Conservation (phyloP, 352 stramenopile species). For the Pythium guiyangense region DNA sequence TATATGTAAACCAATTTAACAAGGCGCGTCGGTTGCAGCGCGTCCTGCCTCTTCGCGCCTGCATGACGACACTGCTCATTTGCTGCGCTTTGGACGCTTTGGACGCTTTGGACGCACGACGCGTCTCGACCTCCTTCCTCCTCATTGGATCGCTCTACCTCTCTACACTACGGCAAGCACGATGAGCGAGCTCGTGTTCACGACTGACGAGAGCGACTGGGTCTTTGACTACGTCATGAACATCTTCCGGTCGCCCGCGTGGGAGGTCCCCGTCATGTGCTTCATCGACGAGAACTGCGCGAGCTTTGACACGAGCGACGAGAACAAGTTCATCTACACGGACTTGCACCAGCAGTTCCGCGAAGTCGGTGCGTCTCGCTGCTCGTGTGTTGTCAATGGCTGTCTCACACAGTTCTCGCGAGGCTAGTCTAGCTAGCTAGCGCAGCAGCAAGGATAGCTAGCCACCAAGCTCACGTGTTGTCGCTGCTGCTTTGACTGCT, state of each 20-base stretch:
- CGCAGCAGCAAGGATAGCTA: background rate
- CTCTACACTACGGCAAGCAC: too few relatives aligned
- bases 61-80: too few relatives aligned
- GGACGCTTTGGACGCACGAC: too few relatives aligned
- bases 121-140: too few relatives aligned
- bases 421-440: too few relatives aligned
- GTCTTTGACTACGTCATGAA: slow-evolving; percentile 89
- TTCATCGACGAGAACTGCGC: slow-evolving; percentile 90
- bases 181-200: slow-evolving; percentile 34
- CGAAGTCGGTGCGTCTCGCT: slow-evolving; percentile 29
- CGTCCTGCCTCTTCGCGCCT: too few relatives aligned
- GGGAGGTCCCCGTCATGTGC: slow-evolving; percentile 85
- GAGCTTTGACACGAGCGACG: slow-evolving; percentile 85
- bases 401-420: too few relatives aligned
- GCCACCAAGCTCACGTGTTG: background rate
- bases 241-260: slow-evolving; percentile 82
- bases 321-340: slow-evolving; percentile 90
- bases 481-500: too few relatives aligned
- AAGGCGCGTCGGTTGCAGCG: too few relatives aligned
- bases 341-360: slow-evolving; percentile 82
- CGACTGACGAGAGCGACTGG: slow-evolving; percentile 70
- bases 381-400: background rate
- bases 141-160: too few relatives aligned
- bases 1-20: too few relatives aligned
- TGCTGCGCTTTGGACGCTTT: too few relatives aligned